Evolutionary conservation across 75 land plant genomes (phyloP).

Genomic region (Chamaecyparis obtusa): DNA sequence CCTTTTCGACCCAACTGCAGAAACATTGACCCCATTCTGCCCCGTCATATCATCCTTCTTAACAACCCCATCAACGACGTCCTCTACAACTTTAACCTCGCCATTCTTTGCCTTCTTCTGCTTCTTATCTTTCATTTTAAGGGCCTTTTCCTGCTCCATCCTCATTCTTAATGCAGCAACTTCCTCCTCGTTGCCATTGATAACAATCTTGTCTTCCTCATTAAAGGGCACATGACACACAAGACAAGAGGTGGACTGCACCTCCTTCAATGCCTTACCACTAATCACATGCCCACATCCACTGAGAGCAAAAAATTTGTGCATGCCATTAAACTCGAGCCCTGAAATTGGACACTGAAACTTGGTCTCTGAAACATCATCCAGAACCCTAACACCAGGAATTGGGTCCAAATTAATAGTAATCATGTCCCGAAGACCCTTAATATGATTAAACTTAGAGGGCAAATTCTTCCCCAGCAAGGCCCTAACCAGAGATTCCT

Average conservation of each 20-base stretch:
- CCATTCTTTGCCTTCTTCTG: slow-evolving; percentile 67
- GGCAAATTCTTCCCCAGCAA: slow-evolving; percentile 71
- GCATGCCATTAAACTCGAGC: slow-evolving; percentile 86
- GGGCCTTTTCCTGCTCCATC: slow-evolving; percentile 74
- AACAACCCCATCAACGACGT: slow-evolving; percentile 3
- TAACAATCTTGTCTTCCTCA: slow-evolving; percentile 69
- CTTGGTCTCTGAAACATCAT: slow-evolving; percentile 45
- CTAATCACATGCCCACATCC: slow-evolving; percentile 93
- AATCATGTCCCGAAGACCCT: slow-evolving; percentile 84
- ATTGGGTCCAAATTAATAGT: slow-evolving; percentile 49
- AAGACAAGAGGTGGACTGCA: slow-evolving; percentile 71
- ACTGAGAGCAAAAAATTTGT: slow-evolving; percentile 61
- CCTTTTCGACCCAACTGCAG: slow-evolving; percentile 10
- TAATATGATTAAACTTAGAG: slow-evolving; percentile 63
- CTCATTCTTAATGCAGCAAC: slow-evolving; percentile 57
- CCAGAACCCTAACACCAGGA: slow-evolving; percentile 40
- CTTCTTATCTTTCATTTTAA: slow-evolving; percentile 53
- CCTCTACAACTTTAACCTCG: slow-evolving; percentile 9
- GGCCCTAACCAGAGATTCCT: slow-evolving; percentile 78
- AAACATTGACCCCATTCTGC: slow-evolving; percentile 25
- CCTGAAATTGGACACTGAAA: slow-evolving; percentile 95
- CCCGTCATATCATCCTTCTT: slow-evolving; percentile 26
- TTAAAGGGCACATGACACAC: slow-evolving; percentile 72
- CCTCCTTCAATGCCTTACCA: slow-evolving; percentile 84
- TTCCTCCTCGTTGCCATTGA: slow-evolving; percentile 88